These are phyloP conservation scores for Schizopora paradoxa DNA, from an alignment of 1,284 basidiomycete species.

Conservation along the genomic window DNA sequence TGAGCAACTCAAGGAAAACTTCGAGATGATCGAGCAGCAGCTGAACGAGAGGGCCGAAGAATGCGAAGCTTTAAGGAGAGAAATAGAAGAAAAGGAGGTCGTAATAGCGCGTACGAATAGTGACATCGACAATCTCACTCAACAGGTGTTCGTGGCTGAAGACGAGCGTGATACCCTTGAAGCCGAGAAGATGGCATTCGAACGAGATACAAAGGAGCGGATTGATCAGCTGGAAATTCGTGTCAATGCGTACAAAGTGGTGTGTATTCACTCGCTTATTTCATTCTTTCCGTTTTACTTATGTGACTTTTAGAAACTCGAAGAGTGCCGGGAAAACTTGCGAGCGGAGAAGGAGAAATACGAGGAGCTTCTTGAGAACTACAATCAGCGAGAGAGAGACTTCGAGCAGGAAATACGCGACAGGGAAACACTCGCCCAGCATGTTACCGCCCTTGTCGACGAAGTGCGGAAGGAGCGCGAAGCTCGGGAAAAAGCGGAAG, in stretches of 20 bases:
- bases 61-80: too few relatives aligned
- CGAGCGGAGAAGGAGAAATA: conserved; percentile 57
- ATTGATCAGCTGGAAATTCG: conserved; percentile 67
- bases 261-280: conserved; percentile 28
- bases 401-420: too few relatives aligned
- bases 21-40: conserved; percentile 68
- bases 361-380: conserved; percentile 56
- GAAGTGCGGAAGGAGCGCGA: conserved; percentile 56
- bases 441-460: conserved; percentile 69
- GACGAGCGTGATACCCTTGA: conserved; percentile 56
- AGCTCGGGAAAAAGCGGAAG: conserved; percentile 49
- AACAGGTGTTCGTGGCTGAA: conserved; percentile 56
- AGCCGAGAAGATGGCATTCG: conserved; percentile 44
- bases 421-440: conserved; percentile 63
- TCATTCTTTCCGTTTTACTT: conserved; percentile 3
- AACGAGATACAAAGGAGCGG: conserved; percentile 55
- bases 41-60: too few relatives aligned
- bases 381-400: conserved; percentile 56
- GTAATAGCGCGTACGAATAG: conserved; percentile 64
- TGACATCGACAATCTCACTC: conserved; percentile 70
- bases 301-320: conserved; percentile 51
- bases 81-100: conserved; percentile 61
- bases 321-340: conserved; percentile 52
- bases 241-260: conserved; percentile 74
- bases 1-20: conserved; percentile 64